These are phyloP conservation scores for Xylaria intraflava DNA, from an alignment of 495 filamentous ascomycete genomes.

Conservation along the genomic window DNA sequence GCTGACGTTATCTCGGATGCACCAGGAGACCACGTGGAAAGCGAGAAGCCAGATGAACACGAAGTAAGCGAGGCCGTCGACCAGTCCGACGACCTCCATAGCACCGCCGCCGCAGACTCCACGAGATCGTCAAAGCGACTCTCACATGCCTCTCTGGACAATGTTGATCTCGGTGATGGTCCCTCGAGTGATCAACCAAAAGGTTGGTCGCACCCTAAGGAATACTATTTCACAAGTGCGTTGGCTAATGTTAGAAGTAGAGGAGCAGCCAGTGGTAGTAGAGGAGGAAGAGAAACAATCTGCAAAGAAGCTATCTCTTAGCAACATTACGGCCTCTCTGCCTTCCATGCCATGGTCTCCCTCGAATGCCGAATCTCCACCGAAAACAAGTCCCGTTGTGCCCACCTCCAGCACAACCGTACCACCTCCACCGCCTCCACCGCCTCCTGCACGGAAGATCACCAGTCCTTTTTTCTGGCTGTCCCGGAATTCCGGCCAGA, in stretches of 20 bases:
- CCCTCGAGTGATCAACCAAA: slow-evolving; percentile 33
- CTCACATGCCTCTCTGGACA: slow-evolving; percentile 61
- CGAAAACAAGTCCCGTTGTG: slow-evolving; percentile 28
- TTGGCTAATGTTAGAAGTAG: slow-evolving; percentile 5
- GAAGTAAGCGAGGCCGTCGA: slow-evolving; percentile 14
- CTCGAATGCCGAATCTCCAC: slow-evolving; percentile 27
- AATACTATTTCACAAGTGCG: neutral
- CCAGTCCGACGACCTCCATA: slow-evolving; percentile 19
- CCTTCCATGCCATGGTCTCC: slow-evolving; percentile 54
- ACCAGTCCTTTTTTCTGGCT: slow-evolving; percentile 82
- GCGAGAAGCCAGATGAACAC: slow-evolving; percentile 23
- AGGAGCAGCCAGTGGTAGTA: slow-evolving; percentile 6
- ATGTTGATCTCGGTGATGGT: slow-evolving; percentile 59
- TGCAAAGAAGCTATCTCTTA: slow-evolving; percentile 39
- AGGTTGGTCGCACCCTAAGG: slow-evolving; percentile 12
- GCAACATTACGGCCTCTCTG: slow-evolving; percentile 39
- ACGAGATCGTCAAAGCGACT: slow-evolving; percentile 54
- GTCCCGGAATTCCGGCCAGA: slow-evolving; percentile 61
- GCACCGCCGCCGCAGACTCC: slow-evolving; percentile 43
- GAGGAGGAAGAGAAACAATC: slow-evolving; percentile 19
- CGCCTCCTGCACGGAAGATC: slow-evolving; percentile 53
- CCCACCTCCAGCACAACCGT: slow-evolving; percentile 37
- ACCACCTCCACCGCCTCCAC: slow-evolving; percentile 36
- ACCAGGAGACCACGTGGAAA: slow-evolving; percentile 17
- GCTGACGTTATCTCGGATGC: slow-evolving; percentile 9